Base-by-base conservation (phyloP, 208 protist species). In the Crithidia brevicula region DNA sequence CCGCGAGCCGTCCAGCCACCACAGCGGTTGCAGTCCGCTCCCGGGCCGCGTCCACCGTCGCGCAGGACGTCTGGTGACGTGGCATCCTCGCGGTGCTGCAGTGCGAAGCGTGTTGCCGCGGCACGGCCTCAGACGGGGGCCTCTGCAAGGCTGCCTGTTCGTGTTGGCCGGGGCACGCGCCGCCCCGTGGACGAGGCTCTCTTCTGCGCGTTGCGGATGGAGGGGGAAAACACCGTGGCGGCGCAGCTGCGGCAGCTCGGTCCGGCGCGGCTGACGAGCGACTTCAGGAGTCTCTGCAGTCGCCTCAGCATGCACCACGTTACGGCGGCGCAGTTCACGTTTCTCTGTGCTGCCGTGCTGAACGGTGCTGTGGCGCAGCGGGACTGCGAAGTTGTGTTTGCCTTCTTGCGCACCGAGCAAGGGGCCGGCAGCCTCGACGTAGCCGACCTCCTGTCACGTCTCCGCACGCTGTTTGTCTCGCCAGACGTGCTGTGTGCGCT, bases 121-220 rank as follows among this genome's bases (percentile, higher is more conserved):
- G n/a, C n/a, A n/a, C n/a, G n/a, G n/a, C n/a, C n/a, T n/a, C n/a
- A n/a, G n/a, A n/a, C n/a, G n/a, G n/a, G 6, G 8, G 38, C n/a
- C 31, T 13, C 18, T 7, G 6, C 23, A 23, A 1, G 8, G 20
- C 2, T 38, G 22, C 30, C 27, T 0, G 8, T n/a, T 9, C 42
- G 15, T 10, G 16, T 22, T 20, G 18, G 5, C n/a, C 52, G 28
- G 52, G 30, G 22, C 46, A 30, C 36, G 3, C 61, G 52, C 18
- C 69, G 69, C n/a, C 69, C 69, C n/a, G 34, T 75, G 8, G 69
- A 75, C 40, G 69, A 75, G 61, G 69, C 69, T 9, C 53, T 75
- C 1, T 75, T 75, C 57, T 75, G 69, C 27, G 69, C 61, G 0
- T 22, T 62, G 23, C 54, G 60, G 13, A 75, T 75, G 69, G 69